Evolutionary conservation across 352 stramenopile species (phyloP).

Genomic region (Phytophthora podocarpi): DNA sequence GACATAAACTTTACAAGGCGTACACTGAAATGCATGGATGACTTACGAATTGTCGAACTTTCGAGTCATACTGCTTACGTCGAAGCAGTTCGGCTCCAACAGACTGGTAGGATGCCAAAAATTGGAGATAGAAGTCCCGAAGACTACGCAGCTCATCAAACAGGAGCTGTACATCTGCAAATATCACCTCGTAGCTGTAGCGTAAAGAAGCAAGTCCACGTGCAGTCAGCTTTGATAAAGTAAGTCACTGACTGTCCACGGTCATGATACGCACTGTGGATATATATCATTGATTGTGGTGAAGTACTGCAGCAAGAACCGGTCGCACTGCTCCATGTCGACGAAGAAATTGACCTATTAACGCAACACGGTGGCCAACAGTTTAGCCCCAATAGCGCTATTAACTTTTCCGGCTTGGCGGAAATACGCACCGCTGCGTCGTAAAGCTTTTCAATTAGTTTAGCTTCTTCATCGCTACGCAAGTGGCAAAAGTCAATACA

Average conservation of each 20-base stretch:
- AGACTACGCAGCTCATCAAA: constrained; percentile 82
- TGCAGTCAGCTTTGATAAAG: neutral
- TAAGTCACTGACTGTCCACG: neutral
- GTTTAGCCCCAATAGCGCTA: neutral
- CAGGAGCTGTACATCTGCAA: constrained; percentile 70
- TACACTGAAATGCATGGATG: too few relatives aligned
- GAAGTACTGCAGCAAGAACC: constrained; percentile 78
- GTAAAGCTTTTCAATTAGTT: constrained; percentile 49
- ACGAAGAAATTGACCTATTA: constrained; percentile 79
- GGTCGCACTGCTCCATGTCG: constrained; percentile 89
- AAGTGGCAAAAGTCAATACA: neutral
- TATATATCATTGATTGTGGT: constrained; percentile 87
- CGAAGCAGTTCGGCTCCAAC: constrained; percentile 62
- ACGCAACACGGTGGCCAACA: neutral
- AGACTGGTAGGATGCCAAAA: constrained; percentile 66
- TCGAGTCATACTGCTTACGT: constrained; percentile 56
- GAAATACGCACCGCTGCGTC: constrained; percentile 40
- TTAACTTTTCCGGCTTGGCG: neutral
- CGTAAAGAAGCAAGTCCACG: neutral
- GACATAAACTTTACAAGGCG: too few relatives aligned
- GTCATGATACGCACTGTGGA: constrained; percentile 51
- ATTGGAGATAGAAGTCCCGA: constrained; percentile 85
- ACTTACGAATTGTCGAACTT: constrained; percentile 56
- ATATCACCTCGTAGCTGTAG: constrained; percentile 66
- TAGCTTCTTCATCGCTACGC: constrained; percentile 34